Percentiles rank a stretch among this genome's conserved stretches.
These are phyloP conservation scores for Microthlaspi erraticum DNA, from an alignment of 345 rosid species.

Conservation along the genomic window DNA sequence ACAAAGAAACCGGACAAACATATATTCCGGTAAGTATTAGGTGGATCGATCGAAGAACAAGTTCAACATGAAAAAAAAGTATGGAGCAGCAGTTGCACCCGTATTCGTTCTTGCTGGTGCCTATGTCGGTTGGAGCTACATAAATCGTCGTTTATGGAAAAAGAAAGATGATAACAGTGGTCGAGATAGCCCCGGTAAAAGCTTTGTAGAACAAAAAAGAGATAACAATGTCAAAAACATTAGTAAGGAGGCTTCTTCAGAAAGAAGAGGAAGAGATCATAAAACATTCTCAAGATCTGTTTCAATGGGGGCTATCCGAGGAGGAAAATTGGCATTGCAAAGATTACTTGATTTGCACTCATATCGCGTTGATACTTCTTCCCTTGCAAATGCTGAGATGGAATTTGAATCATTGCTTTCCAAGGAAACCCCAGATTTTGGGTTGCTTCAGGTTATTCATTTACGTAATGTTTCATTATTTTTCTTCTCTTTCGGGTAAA, in stretches of 20 bases:
- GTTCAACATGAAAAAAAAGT: conserved; percentile 46
- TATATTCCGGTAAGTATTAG: conserved; percentile 22
- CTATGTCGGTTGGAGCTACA: conserved; percentile 52
- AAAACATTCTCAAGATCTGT: conserved; percentile 45
- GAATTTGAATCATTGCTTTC: conserved; percentile 45
- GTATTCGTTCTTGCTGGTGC: conserved; percentile 50
- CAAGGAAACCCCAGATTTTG: conserved; percentile 47
- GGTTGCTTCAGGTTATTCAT: conserved; percentile 55
- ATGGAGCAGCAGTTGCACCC: conserved; percentile 54
- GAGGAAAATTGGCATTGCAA: conserved; percentile 59
- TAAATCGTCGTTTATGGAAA: conserved; percentile 43
- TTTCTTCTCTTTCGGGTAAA: neutral
- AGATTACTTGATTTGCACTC: conserved; percentile 58
- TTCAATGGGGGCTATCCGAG: conserved; percentile 58
- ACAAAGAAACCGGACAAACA: conserved; percentile 15
- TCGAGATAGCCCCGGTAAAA: conserved; percentile 14
- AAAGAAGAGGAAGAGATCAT: conserved; percentile 11
- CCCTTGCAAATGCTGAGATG: conserved; percentile 37
- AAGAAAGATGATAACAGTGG: conserved; percentile 42
- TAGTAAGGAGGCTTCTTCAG: conserved; percentile 25
- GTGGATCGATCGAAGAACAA: conserved; percentile 32
- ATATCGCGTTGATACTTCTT: conserved; percentile 43
- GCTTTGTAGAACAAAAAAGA: neutral
- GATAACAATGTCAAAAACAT: conserved; percentile 20
- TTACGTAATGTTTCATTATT: neutral